phyloP scores from a whole-genome alignment of 192 early-diverging fungal species.

The Backusella australiensis region DNA sequence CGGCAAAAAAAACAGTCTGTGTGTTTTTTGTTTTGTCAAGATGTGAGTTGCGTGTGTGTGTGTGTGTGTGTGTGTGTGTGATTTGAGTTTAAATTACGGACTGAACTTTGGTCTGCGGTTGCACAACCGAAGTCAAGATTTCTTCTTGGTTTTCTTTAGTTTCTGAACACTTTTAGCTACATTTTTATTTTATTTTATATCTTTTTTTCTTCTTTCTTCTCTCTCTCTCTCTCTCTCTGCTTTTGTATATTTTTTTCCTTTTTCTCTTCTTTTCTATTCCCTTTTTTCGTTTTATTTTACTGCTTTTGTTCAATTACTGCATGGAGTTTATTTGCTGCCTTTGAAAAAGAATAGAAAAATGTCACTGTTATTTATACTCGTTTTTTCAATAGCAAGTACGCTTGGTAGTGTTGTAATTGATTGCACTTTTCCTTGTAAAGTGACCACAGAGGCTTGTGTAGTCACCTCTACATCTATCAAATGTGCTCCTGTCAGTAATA shows the following conservation, averaged over 20 bases:
- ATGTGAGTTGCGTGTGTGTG: background rate
- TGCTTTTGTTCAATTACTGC: background rate
- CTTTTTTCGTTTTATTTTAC: background rate
- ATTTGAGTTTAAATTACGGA: background rate
- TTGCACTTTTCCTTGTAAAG: slow-evolving; percentile 2
- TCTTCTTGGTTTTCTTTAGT: background rate
- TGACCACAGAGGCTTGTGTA: background rate
- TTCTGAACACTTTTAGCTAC: background rate
- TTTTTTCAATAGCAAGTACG: background rate
- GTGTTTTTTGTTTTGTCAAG: background rate
- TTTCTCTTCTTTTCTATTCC: background rate
- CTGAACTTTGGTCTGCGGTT: background rate
- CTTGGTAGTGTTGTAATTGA: background rate
- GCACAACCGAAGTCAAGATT: background rate
- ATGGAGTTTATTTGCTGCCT: background rate
- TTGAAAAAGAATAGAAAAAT: background rate
- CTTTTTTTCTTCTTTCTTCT: background rate
- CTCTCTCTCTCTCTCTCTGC: background rate
- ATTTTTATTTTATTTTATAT: background rate
- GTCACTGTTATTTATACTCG: background rate
- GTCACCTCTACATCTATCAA: background rate
- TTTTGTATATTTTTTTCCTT: background rate
- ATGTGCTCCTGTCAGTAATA: background rate
- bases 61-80: background rate
- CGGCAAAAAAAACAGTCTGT: background rate